Evolutionary conservation across 2,329 filamentous ascomycete genomes (phyloP), one percentile per base, ranked within the genome.

Genomic region (Diaporthe australafricana): DNA sequence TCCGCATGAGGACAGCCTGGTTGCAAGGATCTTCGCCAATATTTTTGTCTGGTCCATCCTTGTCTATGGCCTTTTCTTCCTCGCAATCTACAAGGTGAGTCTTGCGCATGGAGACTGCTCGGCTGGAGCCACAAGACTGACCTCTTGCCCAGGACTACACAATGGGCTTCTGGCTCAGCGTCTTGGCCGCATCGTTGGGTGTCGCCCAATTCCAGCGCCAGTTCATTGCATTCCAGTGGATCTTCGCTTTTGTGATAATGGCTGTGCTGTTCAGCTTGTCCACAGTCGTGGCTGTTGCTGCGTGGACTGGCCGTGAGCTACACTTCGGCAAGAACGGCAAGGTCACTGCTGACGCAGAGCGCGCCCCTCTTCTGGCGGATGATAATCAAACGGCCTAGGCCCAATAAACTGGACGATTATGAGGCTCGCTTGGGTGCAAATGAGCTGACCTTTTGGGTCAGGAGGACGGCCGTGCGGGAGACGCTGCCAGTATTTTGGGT

Each of bases 221-320:
- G 80, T 82, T 92, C 72, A 86, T 97, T 75, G 93, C 94, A 8
- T 86, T 97, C 75, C 95, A 98, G 84, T 97, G 94, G 94, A 96
- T 97, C 82, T 97, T 97, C 80, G 93, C 94, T 42, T 96, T 97
- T 78, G 86, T 90, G 74, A 94, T 97, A 80, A 95, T 96, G 87
- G 89, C 87, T 0, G 80, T 93, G 32, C 88, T 97, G 68, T 92
- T 96, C 80, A 80, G 95, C 25, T 83, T 89, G 22, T 94, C 93
- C 1, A 77, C 93, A 2, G 81, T 87, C 20, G 85, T 94, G 67
- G 92, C 89, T 2, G 81, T 93, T 42, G 92, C 92, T 0, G 88
- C 88, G 27, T 86, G 91, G 78, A 86, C 90, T 16, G 91, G 91
- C 72, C 85, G 86, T 69, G 87, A 91, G 57, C 77, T 86, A 74